Evolutionary conservation across 208 protist species (phyloP).

Genomic region (Leishmania turanica): DNA sequence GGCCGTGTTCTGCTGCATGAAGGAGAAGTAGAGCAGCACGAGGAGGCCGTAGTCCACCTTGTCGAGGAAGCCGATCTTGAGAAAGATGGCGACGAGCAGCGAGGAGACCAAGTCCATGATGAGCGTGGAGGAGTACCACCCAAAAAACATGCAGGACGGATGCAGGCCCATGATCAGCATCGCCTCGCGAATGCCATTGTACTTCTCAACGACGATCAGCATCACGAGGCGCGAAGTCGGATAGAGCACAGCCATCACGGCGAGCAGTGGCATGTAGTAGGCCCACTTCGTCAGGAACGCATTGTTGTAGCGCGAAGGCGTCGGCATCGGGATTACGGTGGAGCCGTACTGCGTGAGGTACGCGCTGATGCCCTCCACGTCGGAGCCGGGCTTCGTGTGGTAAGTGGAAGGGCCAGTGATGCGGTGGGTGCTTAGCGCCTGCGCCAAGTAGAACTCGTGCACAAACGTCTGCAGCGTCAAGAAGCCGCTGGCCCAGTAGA

Average conservation of each 20-base stretch:
- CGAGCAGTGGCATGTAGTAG: constrained; percentile 81
- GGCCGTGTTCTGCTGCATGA: constrained; percentile 73
- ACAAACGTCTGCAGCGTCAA: constrained; percentile 78
- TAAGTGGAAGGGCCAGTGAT: constrained; percentile 21
- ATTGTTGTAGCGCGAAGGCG: constrained; percentile 42
- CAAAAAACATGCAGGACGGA: constrained; percentile 62
- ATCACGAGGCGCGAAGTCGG: constrained; percentile 62
- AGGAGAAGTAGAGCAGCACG: constrained; percentile 76
- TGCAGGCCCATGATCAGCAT: constrained; percentile 92
- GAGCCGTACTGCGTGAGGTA: constrained; percentile 44
- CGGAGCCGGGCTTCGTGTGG: constrained; percentile 8
- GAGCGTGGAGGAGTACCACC: constrained; percentile 70
- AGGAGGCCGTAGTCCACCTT: constrained; percentile 65
- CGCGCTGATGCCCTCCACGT: constrained; percentile 35
- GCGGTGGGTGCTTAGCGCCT: constrained; percentile 5
- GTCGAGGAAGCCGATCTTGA: constrained; percentile 65
- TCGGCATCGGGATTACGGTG: constrained; percentile 63
- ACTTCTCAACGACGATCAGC: constrained; percentile 84
- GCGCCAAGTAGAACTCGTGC: constrained; percentile 60
- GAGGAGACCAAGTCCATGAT: constrained; percentile 63
- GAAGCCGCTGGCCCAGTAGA: constrained; percentile 84
- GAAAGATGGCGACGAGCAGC: constrained; percentile 53
- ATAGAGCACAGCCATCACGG: constrained; percentile 73
- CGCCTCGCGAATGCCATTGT: constrained; percentile 70
- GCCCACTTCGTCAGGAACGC: constrained; percentile 60